Conservation (phyloP, 345 rosid species). For the Camelina sativa region DNA sequence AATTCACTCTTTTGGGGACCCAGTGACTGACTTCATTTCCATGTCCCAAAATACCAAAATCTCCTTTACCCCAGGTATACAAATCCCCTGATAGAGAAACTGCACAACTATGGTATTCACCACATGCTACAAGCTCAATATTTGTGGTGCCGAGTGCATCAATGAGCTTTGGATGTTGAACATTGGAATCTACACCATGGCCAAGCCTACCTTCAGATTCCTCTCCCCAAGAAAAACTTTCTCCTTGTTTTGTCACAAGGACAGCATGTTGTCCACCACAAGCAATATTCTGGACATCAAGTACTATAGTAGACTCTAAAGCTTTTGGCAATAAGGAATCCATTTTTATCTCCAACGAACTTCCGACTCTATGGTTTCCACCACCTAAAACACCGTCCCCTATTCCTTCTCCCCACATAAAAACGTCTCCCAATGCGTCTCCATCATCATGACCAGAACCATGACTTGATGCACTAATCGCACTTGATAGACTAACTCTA, state of each 20-base stretch:
- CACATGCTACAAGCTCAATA: constrained; percentile 69
- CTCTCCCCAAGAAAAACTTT: constrained; percentile 64
- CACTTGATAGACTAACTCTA: constrained; percentile 98
- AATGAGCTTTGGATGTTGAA: constrained; percentile 63
- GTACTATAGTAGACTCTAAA: constrained; percentile 53
- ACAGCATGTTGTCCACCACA: constrained; percentile 62
- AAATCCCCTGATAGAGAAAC: constrained; percentile 69
- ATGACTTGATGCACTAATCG: constrained; percentile 56
- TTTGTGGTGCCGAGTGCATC: constrained; percentile 54
- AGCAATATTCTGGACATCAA: constrained; percentile 58
- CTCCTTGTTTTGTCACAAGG: constrained; percentile 59
- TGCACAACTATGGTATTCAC: constrained; percentile 75
- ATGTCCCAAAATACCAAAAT: constrained; percentile 64
- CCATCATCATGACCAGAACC: constrained; percentile 58
- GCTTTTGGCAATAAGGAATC: constrained; percentile 58
- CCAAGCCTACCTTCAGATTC: constrained; percentile 74
- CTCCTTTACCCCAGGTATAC: constrained; percentile 77
- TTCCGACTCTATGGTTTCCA: constrained; percentile 44
- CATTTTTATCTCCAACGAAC: constrained; percentile 42
- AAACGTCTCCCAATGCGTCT: constrained; percentile 58
- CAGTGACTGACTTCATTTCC: constrained; percentile 64
- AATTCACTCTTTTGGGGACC: constrained; percentile 62
- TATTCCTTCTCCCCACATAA: constrained; percentile 64
- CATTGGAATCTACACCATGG: constrained; percentile 67
- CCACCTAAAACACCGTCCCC: constrained; percentile 52